Percentiles rank a stretch among this genome's conserved stretches.
Conservation (phyloP, 441 rosid genomes). For the Eutrema salsugineum region DNA sequence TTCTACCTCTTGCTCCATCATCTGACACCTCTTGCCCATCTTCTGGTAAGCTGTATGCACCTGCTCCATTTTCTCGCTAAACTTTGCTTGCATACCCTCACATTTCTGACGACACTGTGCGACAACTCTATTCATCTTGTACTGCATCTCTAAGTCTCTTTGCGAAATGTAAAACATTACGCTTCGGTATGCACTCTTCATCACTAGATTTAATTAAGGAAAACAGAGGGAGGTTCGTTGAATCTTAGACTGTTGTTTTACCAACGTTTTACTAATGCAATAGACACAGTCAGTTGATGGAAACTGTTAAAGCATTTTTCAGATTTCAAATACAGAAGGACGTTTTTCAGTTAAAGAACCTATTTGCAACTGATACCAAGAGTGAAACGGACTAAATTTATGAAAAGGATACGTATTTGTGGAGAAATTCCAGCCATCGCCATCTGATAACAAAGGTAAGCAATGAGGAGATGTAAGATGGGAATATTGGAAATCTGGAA, state of each 20-base stretch:
- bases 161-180: slow-evolving; percentile 87
- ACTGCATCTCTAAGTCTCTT: slow-evolving; percentile 95
- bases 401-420: slow-evolving; percentile 72
- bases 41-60: slow-evolving; percentile 87
- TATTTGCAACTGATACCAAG: background rate
- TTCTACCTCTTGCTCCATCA: slow-evolving; percentile 90
- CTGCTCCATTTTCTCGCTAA: slow-evolving; percentile 87
- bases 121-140: slow-evolving; percentile 75
- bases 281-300: background rate
- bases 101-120: slow-evolving; percentile 89
- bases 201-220: slow-evolving; percentile 60
- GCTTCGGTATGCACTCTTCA: slow-evolving; percentile 93
- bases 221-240: slow-evolving; percentile 5
- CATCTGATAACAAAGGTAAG: slow-evolving; percentile 56
- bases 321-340: background rate
- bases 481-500: slow-evolving; percentile 2
- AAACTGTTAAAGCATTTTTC: background rate
- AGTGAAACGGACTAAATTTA: slow-evolving; percentile 34
- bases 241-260: background rate
- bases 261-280: background rate
- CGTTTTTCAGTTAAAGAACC: background rate
- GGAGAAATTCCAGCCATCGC: slow-evolving; percentile 93
- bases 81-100: slow-evolving; percentile 86
- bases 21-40: slow-evolving; percentile 77
- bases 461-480: slow-evolving; percentile 22